Base-by-base conservation (phyloP, 768 basidiomycete species). In the Serendipita vermifera region DNA sequence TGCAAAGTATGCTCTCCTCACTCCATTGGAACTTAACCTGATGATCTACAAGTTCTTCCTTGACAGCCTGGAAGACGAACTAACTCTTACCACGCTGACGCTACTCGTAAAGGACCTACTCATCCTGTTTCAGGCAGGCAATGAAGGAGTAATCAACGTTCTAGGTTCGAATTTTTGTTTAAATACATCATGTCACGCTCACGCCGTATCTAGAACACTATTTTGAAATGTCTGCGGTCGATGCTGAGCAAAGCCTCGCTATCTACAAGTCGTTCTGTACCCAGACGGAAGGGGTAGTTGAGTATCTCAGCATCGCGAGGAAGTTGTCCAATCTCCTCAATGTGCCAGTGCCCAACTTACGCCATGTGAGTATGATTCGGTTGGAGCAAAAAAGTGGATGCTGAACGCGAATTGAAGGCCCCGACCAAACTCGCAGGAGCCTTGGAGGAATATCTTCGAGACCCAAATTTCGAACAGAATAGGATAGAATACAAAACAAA, bases 81-180 rank as follows among this genome's bases (percentile, higher is more conserved):
- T 98, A 36, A 88, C 84, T 0, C 83, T 87, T 53, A 81, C 84
- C 2, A 89, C 94, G 2, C 74, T 97, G 54, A 77, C 88, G 38
- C 89, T 99, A 85, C 76, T 97, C 27, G 87, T 96, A 62, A 98
- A 97, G 66, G 96, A 99, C 66, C 78, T 98, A 2, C 77, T 98
- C 54, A 87, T 97, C 55, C 74, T 98, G 15, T 97, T 97, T 66
- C 92, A 96, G 66, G 91, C 91, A 2, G 85, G 90, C 38, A 99
- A 99, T 62, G 96, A 99, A 65, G 96, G 93, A 36, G 89, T 77
- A 33, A 75, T 75, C 67, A 77, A 77, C 60, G 64, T 77, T 17
- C 67, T 77, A 3, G 75, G 74, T 74, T 35, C 31, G 70, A 60
- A 38, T n/a, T 33, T 53, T 46, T 56, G 31, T 36, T 33, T 38